Evolutionary conservation across 495 filamentous ascomycete species (phyloP).

Genomic region (Penicillium atrosanguineum): DNA sequence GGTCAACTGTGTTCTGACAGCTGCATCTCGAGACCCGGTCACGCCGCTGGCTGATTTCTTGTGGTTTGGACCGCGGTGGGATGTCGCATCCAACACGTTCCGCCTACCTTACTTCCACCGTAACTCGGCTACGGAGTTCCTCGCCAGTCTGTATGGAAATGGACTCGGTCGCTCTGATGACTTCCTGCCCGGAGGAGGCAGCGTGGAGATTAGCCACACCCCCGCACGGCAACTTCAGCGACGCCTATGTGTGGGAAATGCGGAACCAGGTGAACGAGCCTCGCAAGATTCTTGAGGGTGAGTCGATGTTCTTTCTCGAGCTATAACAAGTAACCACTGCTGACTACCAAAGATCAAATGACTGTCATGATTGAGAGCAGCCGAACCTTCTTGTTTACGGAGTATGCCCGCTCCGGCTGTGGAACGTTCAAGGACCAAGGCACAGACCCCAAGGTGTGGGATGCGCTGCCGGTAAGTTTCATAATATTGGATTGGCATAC

Average conservation of each 20-base stretch:
- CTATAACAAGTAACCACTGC: background rate
- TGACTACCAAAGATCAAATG: constrained; percentile 13
- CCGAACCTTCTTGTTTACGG: constrained; percentile 40
- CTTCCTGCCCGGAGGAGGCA: constrained; percentile 41
- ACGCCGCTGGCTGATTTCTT: constrained; percentile 40
- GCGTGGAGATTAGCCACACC: constrained; percentile 41
- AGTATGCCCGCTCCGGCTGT: constrained; percentile 38
- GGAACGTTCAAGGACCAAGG: constrained; percentile 35
- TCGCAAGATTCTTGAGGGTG: constrained; percentile 38
- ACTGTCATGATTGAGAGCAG: constrained; percentile 43
- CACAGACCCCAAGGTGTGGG: constrained; percentile 42
- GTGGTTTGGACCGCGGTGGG: constrained; percentile 45
- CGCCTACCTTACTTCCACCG: constrained; percentile 44
- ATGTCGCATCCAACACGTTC: constrained; percentile 43
- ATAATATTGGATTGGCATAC: background rate
- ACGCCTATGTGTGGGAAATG: constrained; percentile 42
- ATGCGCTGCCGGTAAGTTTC: constrained; percentile 32
- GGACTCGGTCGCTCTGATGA: constrained; percentile 42
- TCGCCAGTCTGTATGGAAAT: constrained; percentile 39
- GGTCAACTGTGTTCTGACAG: constrained; percentile 39
- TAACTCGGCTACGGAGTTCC: constrained; percentile 41
- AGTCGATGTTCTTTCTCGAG: background rate
- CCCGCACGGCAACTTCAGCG: constrained; percentile 41
- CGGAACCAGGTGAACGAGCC: constrained; percentile 38
- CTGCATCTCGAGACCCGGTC: constrained; percentile 35